Evolutionary conservation across 306 rosid species (phyloP).

Genomic region (Gastrolobium bilobum): DNA sequence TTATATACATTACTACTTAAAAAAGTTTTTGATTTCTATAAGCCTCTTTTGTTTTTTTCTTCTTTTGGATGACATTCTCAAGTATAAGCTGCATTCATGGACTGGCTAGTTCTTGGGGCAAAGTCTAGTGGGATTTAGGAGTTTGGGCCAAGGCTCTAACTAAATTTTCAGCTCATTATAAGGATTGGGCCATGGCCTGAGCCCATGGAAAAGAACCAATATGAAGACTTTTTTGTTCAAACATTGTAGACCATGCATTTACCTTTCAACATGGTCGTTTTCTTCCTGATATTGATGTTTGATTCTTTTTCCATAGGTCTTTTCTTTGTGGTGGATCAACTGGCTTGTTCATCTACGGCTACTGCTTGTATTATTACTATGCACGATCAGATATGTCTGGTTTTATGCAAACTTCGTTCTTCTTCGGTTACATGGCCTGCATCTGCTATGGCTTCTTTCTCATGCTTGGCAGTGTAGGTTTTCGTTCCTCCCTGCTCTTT

Average conservation of each 20-base stretch:
- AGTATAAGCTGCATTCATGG: slow-evolving; percentile 3
- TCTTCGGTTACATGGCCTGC: slow-evolving; percentile 99
- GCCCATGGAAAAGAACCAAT: background rate
- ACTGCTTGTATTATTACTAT: slow-evolving; percentile 93
- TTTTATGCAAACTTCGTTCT: slow-evolving; percentile 95
- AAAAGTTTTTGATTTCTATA: background rate
- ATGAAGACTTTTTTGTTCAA: background rate
- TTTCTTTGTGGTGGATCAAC: slow-evolving; percentile 98
- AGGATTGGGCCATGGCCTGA: slow-evolving; percentile 2
- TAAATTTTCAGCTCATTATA: background rate
- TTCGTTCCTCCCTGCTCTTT: slow-evolving; percentile 90
- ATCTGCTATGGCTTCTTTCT: slow-evolving; percentile 98
- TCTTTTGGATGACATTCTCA: background rate
- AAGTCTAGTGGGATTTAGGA: background rate
- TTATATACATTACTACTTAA: too few relatives aligned
- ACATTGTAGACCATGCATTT: background rate
- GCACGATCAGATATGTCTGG: slow-evolving; percentile 98
- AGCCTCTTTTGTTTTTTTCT: background rate
- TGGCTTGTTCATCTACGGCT: slow-evolving; percentile 95
- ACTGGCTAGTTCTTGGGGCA: background rate
- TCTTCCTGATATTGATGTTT: slow-evolving; percentile 33
- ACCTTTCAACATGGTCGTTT: background rate
- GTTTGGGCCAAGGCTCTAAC: background rate
- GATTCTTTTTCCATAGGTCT: slow-evolving; percentile 66
- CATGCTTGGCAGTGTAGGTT: slow-evolving; percentile 94